phyloP scores from a whole-genome alignment of 805 yeast genomes.

The Nakazawaea laoshanensis region DNA sequence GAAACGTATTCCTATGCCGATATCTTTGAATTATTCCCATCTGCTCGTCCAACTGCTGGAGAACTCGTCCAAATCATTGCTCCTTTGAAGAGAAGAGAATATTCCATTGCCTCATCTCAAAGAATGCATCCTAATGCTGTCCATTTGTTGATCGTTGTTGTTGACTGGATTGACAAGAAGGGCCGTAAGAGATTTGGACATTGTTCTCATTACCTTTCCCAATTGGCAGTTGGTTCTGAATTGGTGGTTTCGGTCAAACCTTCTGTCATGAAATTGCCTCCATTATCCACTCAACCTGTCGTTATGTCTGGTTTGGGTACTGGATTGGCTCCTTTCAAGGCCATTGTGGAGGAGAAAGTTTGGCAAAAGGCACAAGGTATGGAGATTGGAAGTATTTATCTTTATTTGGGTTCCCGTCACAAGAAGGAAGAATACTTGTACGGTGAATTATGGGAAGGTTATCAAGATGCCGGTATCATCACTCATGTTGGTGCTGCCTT shows the following conservation, averaged over 20 bases:
- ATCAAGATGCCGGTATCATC: conserved; percentile 81
- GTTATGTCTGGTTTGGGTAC: conserved; percentile 98
- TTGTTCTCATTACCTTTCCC: conserved; percentile 85
- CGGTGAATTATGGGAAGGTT: conserved; percentile 97
- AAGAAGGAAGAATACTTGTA: conserved; percentile 90
- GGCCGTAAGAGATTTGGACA: conserved; percentile 90
- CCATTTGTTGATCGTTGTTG: conserved; percentile 88
- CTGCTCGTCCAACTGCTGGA: conserved; percentile 69
- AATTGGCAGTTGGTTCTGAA: conserved; percentile 71
- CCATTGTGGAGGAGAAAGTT: conserved; percentile 89
- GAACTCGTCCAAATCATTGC: conserved; percentile 69
- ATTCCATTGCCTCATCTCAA: conserved; percentile 95
- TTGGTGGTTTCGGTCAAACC: conserved; percentile 93
- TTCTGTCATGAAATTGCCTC: conserved; percentile 93
- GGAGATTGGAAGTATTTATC: conserved; percentile 81
- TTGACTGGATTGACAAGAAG: conserved; percentile 84
- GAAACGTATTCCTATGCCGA: conserved; percentile 79
- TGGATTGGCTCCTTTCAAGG: conserved; percentile 97
- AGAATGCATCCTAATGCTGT: conserved; percentile 85
- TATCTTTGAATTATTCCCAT: conserved; percentile 66
- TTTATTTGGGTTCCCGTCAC: conserved; percentile 92
- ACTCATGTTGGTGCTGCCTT: conserved; percentile 97
- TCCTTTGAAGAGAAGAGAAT: conserved; percentile 92
- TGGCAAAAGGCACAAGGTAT: conserved; percentile 88
- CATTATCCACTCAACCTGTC: conserved; percentile 78